Base-by-base conservation (phyloP, 1,139 yeast genomes). In the Hanseniaspora sp. region DNA sequence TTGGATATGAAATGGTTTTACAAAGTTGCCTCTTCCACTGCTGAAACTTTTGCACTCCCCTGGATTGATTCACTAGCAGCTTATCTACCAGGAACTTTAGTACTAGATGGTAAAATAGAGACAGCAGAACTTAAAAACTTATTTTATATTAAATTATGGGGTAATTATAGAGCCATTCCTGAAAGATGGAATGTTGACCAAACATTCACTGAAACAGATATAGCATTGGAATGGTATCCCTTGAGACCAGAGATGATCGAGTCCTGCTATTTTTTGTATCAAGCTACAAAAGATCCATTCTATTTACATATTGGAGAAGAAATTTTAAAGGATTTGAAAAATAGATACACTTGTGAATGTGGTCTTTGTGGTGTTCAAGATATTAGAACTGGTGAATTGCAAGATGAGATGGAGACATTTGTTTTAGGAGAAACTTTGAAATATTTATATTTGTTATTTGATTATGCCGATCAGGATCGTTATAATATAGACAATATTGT, bases 31-130 rank as follows among this genome's bases (percentile, higher is more conserved):
- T 77, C 82, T 53, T 68, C 74, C 2, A 63, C 68, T 13, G 72
- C 73, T 30, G 95, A 95, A 0, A 60, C 66, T 1, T 64, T 70
- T 2, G 70, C 73, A 5, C 73, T 82, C 9, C 69, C 73, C 28
- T 88, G 96, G 96, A 78, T 90, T 7, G 97, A 90, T 65, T 78
- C 94, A 58, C 71, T 90, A 55, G 76, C 90, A 47, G 96, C 95
- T 0, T 90, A 88, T 66, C 88, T 86, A 76, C 82, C 96, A 0
- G 95, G 96, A 0, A 68, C 88, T 28, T 84, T 83, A 62, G 95
- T 85, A 0, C 69, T 90, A 6, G 79, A 82, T 1, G 97, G 97
- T 0, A 83, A 84, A 58, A 58, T 90, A 1, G 67, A 72, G 4
- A 83, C 80, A 59, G 95, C 96, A 0, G 71, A 78, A 0, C 68